Percentiles rank a stretch among this genome's conserved stretches.
phyloP scores from a whole-genome alignment of 352 stramenopile species.

The Phytophthora hibernalis region DNA sequence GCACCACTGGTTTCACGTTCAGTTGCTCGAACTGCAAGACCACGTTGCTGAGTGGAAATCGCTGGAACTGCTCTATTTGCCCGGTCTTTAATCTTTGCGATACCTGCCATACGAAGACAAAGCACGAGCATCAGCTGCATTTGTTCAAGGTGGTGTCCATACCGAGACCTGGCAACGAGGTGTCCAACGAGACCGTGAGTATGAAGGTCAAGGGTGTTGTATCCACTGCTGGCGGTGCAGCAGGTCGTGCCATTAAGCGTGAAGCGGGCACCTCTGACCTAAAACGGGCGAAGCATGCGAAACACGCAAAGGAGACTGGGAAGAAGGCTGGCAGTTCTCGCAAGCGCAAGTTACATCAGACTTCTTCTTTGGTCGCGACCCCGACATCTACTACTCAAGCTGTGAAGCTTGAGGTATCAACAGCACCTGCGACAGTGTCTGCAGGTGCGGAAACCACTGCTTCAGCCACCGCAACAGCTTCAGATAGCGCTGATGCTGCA shows the following conservation, averaged over 20 bases:
- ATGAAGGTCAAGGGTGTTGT: constrained; percentile 42
- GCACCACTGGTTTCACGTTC: constrained; percentile 98
- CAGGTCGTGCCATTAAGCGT: constrained; percentile 45
- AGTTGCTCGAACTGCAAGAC: constrained; percentile 95
- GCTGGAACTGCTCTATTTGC: constrained; percentile 97
- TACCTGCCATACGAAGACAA: constrained; percentile 93
- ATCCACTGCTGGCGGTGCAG: constrained; percentile 34
- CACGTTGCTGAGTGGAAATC: constrained; percentile 95
- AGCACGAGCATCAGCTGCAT: constrained; percentile 93
- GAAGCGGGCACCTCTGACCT: constrained; percentile 53
- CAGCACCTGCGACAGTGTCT: not conserved
- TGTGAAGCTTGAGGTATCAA: constrained; percentile 14
- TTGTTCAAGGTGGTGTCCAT: constrained; percentile 94
- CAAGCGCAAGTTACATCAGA: constrained; percentile 77
- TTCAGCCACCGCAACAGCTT: not conserved
- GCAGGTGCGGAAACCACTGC: constrained; percentile 6
- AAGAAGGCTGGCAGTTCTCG: constrained; percentile 50
- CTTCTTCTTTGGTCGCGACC: constrained; percentile 42
- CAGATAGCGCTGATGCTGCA: not conserved
- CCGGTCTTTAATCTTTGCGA: constrained; percentile 97
- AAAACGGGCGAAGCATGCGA: constrained; percentile 56
- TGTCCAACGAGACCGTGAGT: constrained; percentile 37
- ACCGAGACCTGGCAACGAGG: constrained; percentile 65
- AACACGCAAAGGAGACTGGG: constrained; percentile 35
- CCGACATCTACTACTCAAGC: constrained; percentile 5